Percentiles rank a stretch among this genome's conserved stretches.
phyloP scores from a whole-genome alignment of 495 filamentous ascomycete genomes.

The Trichoderma asperelloides region DNA sequence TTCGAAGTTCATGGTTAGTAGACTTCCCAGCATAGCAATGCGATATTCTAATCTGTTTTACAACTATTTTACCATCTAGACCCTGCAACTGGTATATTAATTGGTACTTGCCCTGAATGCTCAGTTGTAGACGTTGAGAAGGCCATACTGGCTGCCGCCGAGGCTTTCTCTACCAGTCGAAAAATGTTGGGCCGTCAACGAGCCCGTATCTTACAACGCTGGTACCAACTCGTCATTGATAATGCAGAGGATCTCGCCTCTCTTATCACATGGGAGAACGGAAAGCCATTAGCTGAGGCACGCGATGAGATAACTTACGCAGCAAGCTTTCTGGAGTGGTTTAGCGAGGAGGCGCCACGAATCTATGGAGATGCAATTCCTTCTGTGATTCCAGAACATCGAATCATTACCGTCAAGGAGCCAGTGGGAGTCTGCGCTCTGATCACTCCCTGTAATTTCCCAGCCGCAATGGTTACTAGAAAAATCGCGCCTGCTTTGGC shows the following conservation, averaged over 20 bases:
- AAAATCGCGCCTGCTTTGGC: slow-evolving; percentile 31
- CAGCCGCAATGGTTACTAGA: slow-evolving; percentile 32
- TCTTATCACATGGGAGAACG: slow-evolving; percentile 81
- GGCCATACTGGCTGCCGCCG: slow-evolving; percentile 68
- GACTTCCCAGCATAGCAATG: background rate
- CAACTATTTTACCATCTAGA: slow-evolving; percentile 37
- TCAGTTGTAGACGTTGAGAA: slow-evolving; percentile 59
- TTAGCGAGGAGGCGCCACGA: slow-evolving; percentile 48
- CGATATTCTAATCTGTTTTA: slow-evolving; percentile 8
- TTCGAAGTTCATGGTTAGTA: slow-evolving; percentile 64
- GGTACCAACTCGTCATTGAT: slow-evolving; percentile 83
- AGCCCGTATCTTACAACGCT: slow-evolving; percentile 71
- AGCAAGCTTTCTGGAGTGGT: slow-evolving; percentile 53
- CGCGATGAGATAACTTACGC: slow-evolving; percentile 47
- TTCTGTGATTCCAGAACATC: slow-evolving; percentile 12
- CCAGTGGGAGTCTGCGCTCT: slow-evolving; percentile 28
- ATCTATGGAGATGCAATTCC: slow-evolving; percentile 49
- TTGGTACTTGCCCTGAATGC: slow-evolving; percentile 81
- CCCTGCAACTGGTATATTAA: slow-evolving; percentile 66
- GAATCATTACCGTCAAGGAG: slow-evolving; percentile 21
- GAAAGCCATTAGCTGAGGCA: slow-evolving; percentile 55
- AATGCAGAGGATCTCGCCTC: slow-evolving; percentile 82
- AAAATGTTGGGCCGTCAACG: slow-evolving; percentile 69
- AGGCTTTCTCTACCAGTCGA: slow-evolving; percentile 68
- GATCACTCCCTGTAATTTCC: slow-evolving; percentile 36